A percentile compares a stretch with the other conserved stretches of the same genome.
phyloP scores from a whole-genome alignment of 352 stramenopile species.

The Globisporangium alternatum region DNA sequence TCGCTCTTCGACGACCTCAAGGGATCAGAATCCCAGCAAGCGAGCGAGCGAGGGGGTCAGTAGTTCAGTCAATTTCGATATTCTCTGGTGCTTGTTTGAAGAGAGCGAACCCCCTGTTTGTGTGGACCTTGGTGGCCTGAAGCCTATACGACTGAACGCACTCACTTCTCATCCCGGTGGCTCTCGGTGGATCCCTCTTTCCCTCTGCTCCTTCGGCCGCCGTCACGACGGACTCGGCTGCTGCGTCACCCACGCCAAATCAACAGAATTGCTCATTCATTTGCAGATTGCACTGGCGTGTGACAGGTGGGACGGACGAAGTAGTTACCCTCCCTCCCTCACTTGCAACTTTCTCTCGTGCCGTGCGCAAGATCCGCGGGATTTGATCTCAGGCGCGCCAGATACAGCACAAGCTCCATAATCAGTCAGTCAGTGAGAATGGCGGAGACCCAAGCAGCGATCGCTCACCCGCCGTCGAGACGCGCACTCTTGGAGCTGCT shows the following conservation, averaged over 20 bases:
- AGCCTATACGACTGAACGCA: not conserved
- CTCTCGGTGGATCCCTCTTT: conserved; percentile 4
- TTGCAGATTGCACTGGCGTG: not conserved
- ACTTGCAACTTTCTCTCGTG: not conserved
- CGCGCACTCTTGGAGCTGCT: not conserved
- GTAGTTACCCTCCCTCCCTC: not conserved
- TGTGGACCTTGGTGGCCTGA: not conserved
- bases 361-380: too few species aligned
- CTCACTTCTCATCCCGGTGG: too few species aligned
- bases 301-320: conserved; percentile 3
- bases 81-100: not conserved
- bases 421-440: too few species aligned
- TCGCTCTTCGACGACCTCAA: too few species aligned
- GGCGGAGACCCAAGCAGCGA: not conserved
- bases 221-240: not conserved
- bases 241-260: not conserved
- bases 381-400: not conserved
- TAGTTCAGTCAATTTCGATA: not conserved
- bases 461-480: not conserved
- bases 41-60: too few species aligned
- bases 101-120: not conserved
- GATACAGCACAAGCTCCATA: too few species aligned
- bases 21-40: too few species aligned
- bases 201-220: not conserved
- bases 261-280: not conserved